A percentile compares a stretch with the other conserved stretches of the same genome.
These are phyloP conservation scores for Aspergillus puulaauensis DNA, from an alignment of 2,329 filamentous ascomycete genomes.

Conservation along the genomic window DNA sequence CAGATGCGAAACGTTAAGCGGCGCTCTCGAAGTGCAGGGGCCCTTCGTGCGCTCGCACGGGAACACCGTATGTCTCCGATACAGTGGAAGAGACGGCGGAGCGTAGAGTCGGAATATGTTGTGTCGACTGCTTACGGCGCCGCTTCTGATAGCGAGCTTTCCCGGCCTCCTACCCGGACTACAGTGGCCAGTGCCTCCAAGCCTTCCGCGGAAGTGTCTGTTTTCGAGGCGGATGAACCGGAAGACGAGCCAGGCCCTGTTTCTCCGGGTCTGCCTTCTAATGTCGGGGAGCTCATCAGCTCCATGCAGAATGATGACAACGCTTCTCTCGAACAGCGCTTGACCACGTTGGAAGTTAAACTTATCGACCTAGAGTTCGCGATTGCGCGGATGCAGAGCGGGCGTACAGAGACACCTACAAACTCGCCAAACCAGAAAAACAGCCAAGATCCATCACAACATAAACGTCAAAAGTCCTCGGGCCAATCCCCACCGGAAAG, in stretches of 20 bases:
- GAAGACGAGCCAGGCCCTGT: conserved; percentile 16
- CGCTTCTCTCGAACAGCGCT: conserved; percentile 44
- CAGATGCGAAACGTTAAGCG: conserved; percentile 35
- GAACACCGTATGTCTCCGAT: conserved; percentile 41
- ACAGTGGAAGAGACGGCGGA: conserved; percentile 44
- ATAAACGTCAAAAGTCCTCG: conserved; percentile 19
- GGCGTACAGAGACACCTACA: conserved; percentile 21
- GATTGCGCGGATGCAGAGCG: conserved; percentile 48
- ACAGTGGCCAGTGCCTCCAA: conserved; percentile 29
- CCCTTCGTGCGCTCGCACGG: conserved; percentile 35
- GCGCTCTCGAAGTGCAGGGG: conserved; percentile 46
- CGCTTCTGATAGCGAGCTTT: conserved; percentile 27
- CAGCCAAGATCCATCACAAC: conserved; percentile 12
- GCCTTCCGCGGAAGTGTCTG: conserved; percentile 21
- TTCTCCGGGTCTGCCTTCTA: conserved; percentile 24
- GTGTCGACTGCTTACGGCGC: conserved; percentile 34
- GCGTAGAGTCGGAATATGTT: conserved; percentile 37
- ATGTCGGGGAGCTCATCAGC: conserved; percentile 40
- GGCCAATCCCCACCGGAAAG: conserved; percentile 9
- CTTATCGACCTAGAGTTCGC: conserved; percentile 52
- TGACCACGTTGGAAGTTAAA: conserved; percentile 52
- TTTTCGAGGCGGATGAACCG: conserved; percentile 18
- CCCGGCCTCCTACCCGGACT: conserved; percentile 28
- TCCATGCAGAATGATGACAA: conserved; percentile 42
- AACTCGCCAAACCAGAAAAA: conserved; percentile 17